Base-by-base conservation (phyloP, 140 eudicot species). In the Bidens hawaiensis region DNA sequence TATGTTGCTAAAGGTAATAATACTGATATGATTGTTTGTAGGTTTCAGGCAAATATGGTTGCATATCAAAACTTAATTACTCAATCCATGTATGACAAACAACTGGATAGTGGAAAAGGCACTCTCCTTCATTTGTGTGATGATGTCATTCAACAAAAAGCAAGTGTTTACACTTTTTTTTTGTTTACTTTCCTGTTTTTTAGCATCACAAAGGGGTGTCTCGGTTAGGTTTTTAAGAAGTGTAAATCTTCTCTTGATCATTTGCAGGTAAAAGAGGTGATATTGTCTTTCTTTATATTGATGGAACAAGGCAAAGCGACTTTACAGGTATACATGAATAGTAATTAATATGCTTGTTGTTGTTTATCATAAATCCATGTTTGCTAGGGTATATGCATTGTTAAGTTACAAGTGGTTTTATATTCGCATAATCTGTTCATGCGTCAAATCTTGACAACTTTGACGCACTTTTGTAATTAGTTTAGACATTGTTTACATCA, bases 61-160 rank as follows among this genome's bases (percentile, higher is more conserved):
- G 74, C 88, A 21, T 93, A 88, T 81, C 96, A 81, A 76, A 93
- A 76, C 78, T 75, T 93, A 62, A 85, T 88, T 65, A 93, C 99
- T 12, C 95, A 93, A 71, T 93, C 99, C 58, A 93, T 93, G 99
- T 93, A 93, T 74, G 99, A 93, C 78, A 93, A 93, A 75, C 99
- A 93, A 61, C 68, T 93, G 51, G 99, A 93, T 70, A 93, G 99
- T 65, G 99, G 99, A 77, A 85, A 72, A 71, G 96, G 99, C 78
- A 93, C 99, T 62, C 99, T 93, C 76, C 99, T 93, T 74, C 99
- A 93, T 78, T 73, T 93, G 58, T 93, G 99, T 55, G 99, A 93
- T 83, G 99, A 93, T 64, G 99, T 93, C 22, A 86, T 93, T 73
- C 99, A 93, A 68, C 99, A 93, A 71, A 96, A 93, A 82, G 99